Percentiles rank a stretch among this genome's conserved stretches.
phyloP scores from a whole-genome alignment of 2,329 filamentous ascomycete species.

The Hypoxylon sp. region DNA sequence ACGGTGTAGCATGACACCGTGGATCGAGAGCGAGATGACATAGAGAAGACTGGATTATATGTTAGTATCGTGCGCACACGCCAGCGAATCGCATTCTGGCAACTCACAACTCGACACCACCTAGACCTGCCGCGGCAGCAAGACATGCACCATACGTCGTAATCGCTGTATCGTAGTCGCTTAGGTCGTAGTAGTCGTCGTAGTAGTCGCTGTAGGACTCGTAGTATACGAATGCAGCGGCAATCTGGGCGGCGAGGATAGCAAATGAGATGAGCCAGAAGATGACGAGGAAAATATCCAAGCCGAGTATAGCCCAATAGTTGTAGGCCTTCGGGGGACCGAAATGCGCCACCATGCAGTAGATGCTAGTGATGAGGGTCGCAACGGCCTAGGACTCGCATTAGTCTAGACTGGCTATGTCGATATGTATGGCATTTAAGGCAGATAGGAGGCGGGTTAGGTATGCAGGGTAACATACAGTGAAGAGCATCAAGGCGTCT shows the following conservation, averaged over 20 bases:
- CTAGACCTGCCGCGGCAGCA: constrained; percentile 56
- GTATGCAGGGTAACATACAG: constrained; percentile 56
- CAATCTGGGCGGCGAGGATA: constrained; percentile 56
- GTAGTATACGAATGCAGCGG: constrained; percentile 35
- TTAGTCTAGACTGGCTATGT: constrained; percentile 18
- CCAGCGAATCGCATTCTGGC: neutral
- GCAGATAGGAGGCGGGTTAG: too few relatives aligned
- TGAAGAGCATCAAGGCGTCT: constrained; percentile 53
- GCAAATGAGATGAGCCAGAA: constrained; percentile 65
- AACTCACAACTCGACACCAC: constrained; percentile 60
- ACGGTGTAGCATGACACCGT: constrained; percentile 57
- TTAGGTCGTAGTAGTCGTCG: constrained; percentile 44
- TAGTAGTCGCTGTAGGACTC: constrained; percentile 46
- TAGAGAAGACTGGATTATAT: constrained; percentile 56
- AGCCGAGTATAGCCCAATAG: constrained; percentile 64
- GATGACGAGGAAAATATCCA: constrained; percentile 65
- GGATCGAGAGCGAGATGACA: constrained; percentile 56
- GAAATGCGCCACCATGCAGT: constrained; percentile 60
- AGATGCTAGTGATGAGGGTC: constrained; percentile 61
- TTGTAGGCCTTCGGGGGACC: constrained; percentile 61
- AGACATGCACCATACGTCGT: constrained; percentile 45
- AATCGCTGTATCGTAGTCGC: constrained; percentile 15
- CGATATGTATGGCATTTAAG: constrained; percentile 11
- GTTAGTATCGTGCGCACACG: constrained; percentile 18
- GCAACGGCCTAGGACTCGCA: constrained; percentile 54